Evolutionary conservation across 257 asterid genomes (phyloP), one percentile per base, ranked within the genome.

Genomic region (Ehretia macrophylla): DNA sequence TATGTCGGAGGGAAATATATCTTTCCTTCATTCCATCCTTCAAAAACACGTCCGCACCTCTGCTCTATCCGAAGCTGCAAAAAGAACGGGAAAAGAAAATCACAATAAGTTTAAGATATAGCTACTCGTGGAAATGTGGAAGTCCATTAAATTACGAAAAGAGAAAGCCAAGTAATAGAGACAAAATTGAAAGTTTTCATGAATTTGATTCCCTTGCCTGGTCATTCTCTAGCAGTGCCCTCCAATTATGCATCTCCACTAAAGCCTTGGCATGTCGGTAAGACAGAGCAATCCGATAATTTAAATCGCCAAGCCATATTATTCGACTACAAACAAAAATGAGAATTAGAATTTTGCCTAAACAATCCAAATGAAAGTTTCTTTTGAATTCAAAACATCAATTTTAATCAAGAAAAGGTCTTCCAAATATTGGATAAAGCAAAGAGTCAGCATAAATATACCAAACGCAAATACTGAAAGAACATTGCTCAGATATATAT

Each of bases 191-290:
- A 10, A 32, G 8, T 13, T 19, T 17, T 42, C 8, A 0, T 37
- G 19, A 8, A n/a, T 19, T 35, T 50, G 38, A 52, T 56, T 55
- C 17, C 68, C 85, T 68, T 83, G 65, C 99, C 90, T 93, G 99
- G 60, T 93, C 99, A 55, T 93, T 93, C 75, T 89, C 97, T 67
- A 93, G 65, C 79, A 93, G 77, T 44, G 83, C 97, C 72, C 81
- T 83, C 99, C 99, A 93, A 73, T 93, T 89, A 9, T 79, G 95
- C 99, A 89, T 93, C 79, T 93, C 99, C 9, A 93, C 95, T 1
- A 93, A 86, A 48, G 99, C 96, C 74, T 93, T 93, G 51, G 99
- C 94, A 59, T 76, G 83, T 61, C 94, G 83, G 76, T 89, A 93
- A 44, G 99, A 86, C 46, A 93, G 80, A 20, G 99, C 77, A 10